A percentile compares a stretch with the other conserved stretches of the same genome.
Conservation (phyloP, 495 filamentous ascomycete species). For the Neurospora terricola region DNA sequence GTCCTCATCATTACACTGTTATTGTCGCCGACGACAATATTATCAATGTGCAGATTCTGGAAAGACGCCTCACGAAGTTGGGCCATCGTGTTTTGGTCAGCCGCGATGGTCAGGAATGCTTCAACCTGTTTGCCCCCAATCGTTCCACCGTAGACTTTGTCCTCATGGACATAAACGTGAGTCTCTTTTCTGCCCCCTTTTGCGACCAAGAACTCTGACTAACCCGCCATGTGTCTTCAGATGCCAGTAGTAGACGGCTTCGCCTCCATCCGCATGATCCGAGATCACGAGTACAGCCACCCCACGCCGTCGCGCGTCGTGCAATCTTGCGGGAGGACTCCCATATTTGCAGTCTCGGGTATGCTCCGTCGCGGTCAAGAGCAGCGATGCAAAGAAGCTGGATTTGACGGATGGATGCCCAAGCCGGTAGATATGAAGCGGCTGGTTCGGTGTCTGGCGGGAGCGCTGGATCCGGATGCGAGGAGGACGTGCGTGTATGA, state of each 20-base stretch:
- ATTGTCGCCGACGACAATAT: constrained; percentile 79
- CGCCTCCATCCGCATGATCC: constrained; percentile 10
- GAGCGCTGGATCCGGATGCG: constrained; percentile 5
- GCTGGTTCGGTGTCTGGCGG: constrained; percentile 5
- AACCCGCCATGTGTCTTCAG: neutral
- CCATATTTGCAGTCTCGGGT: constrained; percentile 13
- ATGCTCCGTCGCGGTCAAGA: constrained; percentile 16
- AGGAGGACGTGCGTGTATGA: constrained; percentile 6
- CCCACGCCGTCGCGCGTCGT: constrained; percentile 12
- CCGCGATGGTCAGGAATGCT: constrained; percentile 71
- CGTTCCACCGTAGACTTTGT: constrained; percentile 14
- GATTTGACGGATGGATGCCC: constrained; percentile 67
- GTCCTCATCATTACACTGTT: constrained; percentile 42
- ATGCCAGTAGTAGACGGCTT: constrained; percentile 18
- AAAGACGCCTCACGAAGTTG: constrained; percentile 62
- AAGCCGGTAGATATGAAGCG: constrained; percentile 54
- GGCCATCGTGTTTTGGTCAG: constrained; percentile 62
- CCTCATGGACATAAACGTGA: constrained; percentile 17
- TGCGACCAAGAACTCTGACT: neutral
- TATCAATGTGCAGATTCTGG: constrained; percentile 68
- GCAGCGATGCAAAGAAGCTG: constrained; percentile 3
- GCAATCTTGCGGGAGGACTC: constrained; percentile 11
- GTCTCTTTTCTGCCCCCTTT: neutral
- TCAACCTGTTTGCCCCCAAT: constrained; percentile 38
- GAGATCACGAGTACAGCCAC: constrained; percentile 5